Conservation (phyloP, 768 basidiomycete species). For the Russula sp. region DNA sequence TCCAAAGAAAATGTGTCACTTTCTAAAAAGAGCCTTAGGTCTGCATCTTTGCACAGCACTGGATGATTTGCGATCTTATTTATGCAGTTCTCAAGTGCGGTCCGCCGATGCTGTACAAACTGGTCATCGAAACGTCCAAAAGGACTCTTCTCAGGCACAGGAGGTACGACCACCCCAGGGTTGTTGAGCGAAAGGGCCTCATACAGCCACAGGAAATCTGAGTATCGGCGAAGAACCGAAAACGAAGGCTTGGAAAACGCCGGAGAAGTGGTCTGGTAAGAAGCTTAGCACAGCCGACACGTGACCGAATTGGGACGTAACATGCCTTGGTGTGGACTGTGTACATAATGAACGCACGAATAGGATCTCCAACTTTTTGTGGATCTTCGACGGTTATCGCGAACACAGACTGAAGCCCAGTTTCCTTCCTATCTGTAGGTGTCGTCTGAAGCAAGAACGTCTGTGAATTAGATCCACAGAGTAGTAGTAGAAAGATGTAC, state of each 20-base stretch:
- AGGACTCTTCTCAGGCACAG: conserved; percentile 91
- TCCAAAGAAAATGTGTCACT: conserved; percentile 89
- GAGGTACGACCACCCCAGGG: conserved; percentile 95
- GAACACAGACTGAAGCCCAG: conserved; percentile 66
- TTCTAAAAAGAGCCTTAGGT: conserved; percentile 88
- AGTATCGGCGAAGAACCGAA: conserved; percentile 94
- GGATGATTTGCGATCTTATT: conserved; percentile 94
- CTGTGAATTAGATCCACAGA: conserved; percentile 4
- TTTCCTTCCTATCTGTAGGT: conserved; percentile 37
- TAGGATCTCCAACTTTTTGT: conserved; percentile 94
- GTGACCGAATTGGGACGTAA: conserved; percentile 8
- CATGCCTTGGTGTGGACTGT: conserved; percentile 87
- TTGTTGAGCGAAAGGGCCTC: conserved; percentile 86
- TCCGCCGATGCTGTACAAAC: conserved; percentile 83
- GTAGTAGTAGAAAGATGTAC: conserved; percentile 28
- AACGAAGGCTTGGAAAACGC: conserved; percentile 79
- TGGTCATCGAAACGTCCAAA: conserved; percentile 92
- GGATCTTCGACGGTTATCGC: conserved; percentile 93
- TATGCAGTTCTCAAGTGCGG: conserved; percentile 84
- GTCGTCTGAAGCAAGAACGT: conserved; percentile 14
- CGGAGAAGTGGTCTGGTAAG: conserved; percentile 73
- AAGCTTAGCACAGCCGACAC: background rate
- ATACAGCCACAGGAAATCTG: conserved; percentile 96
- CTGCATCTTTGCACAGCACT: conserved; percentile 80
- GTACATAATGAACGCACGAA: conserved; percentile 92